Evolutionary conservation across 306 rosid genomes (phyloP).

Genomic region (Sophora flavescens): DNA sequence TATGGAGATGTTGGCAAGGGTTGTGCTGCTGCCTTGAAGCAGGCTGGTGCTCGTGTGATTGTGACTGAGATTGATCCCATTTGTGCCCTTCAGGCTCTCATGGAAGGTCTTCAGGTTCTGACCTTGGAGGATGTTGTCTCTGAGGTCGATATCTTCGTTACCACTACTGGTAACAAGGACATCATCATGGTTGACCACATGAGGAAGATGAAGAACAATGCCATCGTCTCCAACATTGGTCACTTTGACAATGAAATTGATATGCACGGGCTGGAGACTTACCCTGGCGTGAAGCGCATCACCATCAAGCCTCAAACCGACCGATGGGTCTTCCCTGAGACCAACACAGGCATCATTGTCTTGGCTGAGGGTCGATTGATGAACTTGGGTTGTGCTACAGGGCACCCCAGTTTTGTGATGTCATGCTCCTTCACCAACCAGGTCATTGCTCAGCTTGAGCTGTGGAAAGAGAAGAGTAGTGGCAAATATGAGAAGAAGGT

Average conservation of each 20-base stretch:
- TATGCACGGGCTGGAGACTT: slow-evolving; percentile 76
- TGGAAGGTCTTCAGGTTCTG: slow-evolving; percentile 91
- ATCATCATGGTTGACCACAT: slow-evolving; percentile 87
- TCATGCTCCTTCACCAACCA: slow-evolving; percentile 99
- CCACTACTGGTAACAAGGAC: slow-evolving; percentile 99
- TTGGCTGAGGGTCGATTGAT: slow-evolving; percentile 96
- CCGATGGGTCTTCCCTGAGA: slow-evolving; percentile 95
- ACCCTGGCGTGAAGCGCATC: slow-evolving; percentile 89
- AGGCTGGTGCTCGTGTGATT: slow-evolving; percentile 96
- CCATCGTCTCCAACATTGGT: slow-evolving; percentile 96
- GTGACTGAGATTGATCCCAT: slow-evolving; percentile 98
- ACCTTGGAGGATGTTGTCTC: slow-evolving; percentile 76
- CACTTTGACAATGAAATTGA: slow-evolving; percentile 98
- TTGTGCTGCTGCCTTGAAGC: slow-evolving; percentile 95
- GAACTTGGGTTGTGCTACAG: slow-evolving; percentile 99
- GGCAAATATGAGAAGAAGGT: slow-evolving; percentile 97
- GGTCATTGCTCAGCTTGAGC: slow-evolving; percentile 96
- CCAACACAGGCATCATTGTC: slow-evolving; percentile 75
- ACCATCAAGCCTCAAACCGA: slow-evolving; percentile 99
- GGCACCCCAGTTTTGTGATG: slow-evolving; percentile 99
- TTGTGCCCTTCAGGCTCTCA: slow-evolving; percentile 97
- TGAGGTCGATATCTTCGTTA: slow-evolving; percentile 88
- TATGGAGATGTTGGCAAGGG: slow-evolving; percentile 99
- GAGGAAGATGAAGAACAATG: slow-evolving; percentile 99
- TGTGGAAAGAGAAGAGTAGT: slow-evolving; percentile 78